These are phyloP conservation scores for Aaosphaeria arxii DNA, from an alignment of 2,329 filamentous ascomycete genomes.

Conservation along the genomic window DNA sequence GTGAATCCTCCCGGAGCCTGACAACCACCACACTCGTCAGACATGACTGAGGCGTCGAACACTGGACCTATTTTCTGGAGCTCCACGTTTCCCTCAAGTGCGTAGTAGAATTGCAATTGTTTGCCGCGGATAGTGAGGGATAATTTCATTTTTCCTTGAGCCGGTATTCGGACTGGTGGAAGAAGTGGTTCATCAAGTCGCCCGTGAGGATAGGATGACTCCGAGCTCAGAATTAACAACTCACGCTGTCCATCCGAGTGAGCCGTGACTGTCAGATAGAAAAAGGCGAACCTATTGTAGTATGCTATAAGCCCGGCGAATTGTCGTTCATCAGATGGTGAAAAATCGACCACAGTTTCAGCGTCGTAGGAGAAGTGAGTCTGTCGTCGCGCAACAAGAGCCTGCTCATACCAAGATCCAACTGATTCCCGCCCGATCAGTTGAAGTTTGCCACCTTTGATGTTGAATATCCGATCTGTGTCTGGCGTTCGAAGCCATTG, in stretches of 20 bases:
- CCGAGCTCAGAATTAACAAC: constrained; percentile 56
- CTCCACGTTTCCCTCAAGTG: constrained; percentile 44
- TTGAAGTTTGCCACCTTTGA: constrained; percentile 47
- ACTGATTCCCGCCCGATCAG: constrained; percentile 54
- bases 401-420: constrained; percentile 48
- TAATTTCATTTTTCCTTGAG: constrained; percentile 54
- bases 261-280: constrained; percentile 60
- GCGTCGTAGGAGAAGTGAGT: constrained; percentile 61
- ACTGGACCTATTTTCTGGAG: constrained; percentile 53
- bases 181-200: constrained; percentile 45
- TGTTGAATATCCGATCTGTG: constrained; percentile 45
- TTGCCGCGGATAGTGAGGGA: constrained; percentile 52
- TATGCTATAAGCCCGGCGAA: constrained; percentile 62
- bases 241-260: constrained; percentile 56
- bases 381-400: constrained; percentile 55
- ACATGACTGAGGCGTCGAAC: constrained; percentile 58
- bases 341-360: constrained; percentile 55
- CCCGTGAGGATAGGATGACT: constrained; percentile 55
- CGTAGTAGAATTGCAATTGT: constrained; percentile 57
- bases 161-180: constrained; percentile 49
- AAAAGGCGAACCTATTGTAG: constrained; percentile 64
- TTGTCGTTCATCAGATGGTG: constrained; percentile 57
- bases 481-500: constrained; percentile 56
- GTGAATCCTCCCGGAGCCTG: constrained; percentile 62
- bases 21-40: constrained; percentile 63